These are phyloP conservation scores for Cercospora sp. DNA, from an alignment of 2,329 filamentous ascomycete species.

Conservation along the genomic window DNA sequence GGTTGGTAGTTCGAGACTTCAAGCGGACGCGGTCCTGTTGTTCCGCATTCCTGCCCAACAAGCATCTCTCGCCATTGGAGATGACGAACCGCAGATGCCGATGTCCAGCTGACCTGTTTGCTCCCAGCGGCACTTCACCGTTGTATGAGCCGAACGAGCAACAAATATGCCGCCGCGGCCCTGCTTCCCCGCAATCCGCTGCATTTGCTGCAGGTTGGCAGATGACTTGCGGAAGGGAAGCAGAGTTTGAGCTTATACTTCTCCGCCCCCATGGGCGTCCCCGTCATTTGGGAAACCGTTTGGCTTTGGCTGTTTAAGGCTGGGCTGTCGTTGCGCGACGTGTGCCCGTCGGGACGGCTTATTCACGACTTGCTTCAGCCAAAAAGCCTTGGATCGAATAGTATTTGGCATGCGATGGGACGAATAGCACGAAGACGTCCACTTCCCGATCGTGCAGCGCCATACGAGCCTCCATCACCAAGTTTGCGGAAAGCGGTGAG, in stretches of 20 bases:
- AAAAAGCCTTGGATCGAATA: neutral
- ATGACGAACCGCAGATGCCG: neutral
- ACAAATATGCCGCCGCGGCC: neutral
- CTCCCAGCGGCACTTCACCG: neutral
- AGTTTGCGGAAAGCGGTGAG: neutral
- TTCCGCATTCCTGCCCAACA: neutral
- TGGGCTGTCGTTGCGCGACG: neutral
- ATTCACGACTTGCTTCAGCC: neutral
- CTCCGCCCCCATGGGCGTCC: neutral
- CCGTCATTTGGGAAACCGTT: neutral
- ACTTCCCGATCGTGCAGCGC: neutral
- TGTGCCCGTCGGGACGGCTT: neutral
- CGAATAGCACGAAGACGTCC: neutral
- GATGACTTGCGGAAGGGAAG: slow-evolving; percentile 1
- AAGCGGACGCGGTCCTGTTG: neutral
- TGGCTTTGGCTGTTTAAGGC: neutral
- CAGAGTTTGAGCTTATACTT: slow-evolving; percentile 4
- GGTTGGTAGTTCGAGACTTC: neutral
- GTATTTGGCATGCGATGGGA: neutral
- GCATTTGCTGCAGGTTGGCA: slow-evolving; percentile 1
- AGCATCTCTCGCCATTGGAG: neutral
- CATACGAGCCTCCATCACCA: neutral
- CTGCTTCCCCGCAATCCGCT: neutral
- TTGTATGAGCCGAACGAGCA: slow-evolving; percentile 1
- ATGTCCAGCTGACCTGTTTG: neutral